Evolutionary conservation across 2,329 filamentous ascomycete species (phyloP), one percentile per base, ranked within the genome.

Genomic region (Ophiostoma tasmaniense): DNA sequence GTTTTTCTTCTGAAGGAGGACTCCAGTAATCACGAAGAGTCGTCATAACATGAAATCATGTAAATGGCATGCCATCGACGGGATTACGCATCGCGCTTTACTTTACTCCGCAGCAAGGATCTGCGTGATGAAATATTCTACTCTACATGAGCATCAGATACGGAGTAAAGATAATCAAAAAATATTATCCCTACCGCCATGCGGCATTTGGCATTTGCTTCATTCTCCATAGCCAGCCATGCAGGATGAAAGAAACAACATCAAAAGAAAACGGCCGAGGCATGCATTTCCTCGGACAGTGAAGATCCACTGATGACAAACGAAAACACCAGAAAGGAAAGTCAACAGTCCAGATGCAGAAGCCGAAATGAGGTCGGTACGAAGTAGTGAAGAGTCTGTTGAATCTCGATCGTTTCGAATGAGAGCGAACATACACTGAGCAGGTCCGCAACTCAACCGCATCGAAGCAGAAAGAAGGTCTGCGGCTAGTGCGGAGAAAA

Each of bases 261-360:
- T 45, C 42, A 45, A 45, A 45, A 45, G 42, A 45, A 7, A 45
- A 45, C 42, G 42, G 42, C 50, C 50, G 50, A 55, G 50, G 50
- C 50, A 25, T 55, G 50, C 11, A 55, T 55, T 14, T 13, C 8
- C 50, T 55, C n/a, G 50, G 22, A 22, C 50, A 25, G 13, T 55
- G n/a, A n/a, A n/a, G 50, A 55, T 55, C 50, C 50, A 55, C 50
- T 55, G 50, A 28, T 55, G 50, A 55, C 50, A 55, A 55, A 55
- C 50, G 50, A 55, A 55, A 55, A 55, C 22, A 55, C 50, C n/a
- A 55, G 50, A 55, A 55, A 55, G 50, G 50, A 55, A 55, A 25
- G 50, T 25, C 50, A 25, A 13, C 6, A 14, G 17, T 55, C 22
- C 10, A 55, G 22, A 55, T 22, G 50, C 50, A 55, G 50, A 17